These are phyloP conservation scores for Clohesyomyces aquaticus DNA, from an alignment of 495 filamentous ascomycete genomes.

Conservation along the genomic window DNA sequence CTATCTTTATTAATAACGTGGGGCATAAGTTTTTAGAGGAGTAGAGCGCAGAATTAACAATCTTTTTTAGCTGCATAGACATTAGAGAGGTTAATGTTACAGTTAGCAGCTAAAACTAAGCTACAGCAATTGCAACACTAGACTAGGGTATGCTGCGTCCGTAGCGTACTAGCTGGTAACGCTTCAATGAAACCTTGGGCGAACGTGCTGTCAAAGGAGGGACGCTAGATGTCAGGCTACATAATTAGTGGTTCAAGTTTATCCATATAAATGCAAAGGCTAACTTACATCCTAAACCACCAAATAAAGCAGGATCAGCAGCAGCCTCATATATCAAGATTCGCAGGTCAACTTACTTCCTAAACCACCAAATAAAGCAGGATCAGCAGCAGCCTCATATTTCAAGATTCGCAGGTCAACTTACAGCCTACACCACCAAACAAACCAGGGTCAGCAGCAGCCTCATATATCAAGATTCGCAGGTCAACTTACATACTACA, in stretches of 20 bases:
- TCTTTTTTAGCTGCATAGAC: conserved; percentile 8
- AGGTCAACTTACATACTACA: neutral
- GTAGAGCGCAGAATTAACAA: no score
- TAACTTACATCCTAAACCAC: neutral
- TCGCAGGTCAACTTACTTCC: neutral
- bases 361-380: neutral
- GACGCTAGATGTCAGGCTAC: conserved; percentile 11
- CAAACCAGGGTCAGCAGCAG: neutral
- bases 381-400: neutral
- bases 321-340: neutral
- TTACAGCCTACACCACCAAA: neutral
- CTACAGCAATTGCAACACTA: conserved; percentile 14
- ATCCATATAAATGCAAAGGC: neutral
- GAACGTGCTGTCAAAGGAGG: conserved; percentile 16
- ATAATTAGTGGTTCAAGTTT: conserved; percentile 2
- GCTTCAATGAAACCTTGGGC: conserved; percentile 5
- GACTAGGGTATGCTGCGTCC: conserved; percentile 6
- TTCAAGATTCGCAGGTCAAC: neutral
- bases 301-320: neutral
- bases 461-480: neutral
- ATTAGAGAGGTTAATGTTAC: conserved; percentile 14
- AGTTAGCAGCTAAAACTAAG: conserved; percentile 13
- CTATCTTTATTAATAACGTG: no score
- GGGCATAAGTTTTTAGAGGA: no score
- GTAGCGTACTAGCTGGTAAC: conserved; percentile 14